Percentiles rank a stretch among this genome's conserved stretches.
Conservation (phyloP, 495 filamentous ascomycete genomes). For the Melanomma pulvis-pyrius region DNA sequence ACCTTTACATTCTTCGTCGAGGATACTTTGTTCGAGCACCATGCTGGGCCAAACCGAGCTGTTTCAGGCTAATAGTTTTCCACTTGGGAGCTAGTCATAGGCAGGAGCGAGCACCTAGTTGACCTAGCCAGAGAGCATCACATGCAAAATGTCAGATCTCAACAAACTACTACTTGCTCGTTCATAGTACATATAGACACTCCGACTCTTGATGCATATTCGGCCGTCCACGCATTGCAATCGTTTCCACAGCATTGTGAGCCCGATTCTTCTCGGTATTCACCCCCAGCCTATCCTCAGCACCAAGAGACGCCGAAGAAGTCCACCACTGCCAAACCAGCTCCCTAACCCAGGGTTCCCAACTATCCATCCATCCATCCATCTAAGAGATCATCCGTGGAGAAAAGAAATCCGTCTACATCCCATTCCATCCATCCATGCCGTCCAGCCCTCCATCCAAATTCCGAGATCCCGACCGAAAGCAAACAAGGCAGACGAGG, state of each 20-base stretch:
- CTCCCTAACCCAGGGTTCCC: neutral
- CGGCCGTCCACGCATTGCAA: neutral
- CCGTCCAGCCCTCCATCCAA: neutral
- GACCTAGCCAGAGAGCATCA: neutral
- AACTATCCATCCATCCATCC: neutral
- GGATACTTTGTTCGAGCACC: neutral
- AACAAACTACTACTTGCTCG: neutral
- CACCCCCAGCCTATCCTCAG: neutral
- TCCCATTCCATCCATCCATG: neutral
- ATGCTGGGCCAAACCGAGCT: neutral
- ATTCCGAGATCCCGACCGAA: neutral
- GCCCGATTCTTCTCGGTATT: too few relatives aligned
- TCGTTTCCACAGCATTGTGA: neutral
- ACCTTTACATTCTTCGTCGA: too few relatives aligned
- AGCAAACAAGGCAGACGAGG: slow-evolving; percentile 1
- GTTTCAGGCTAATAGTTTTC: neutral
- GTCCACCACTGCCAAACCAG: neutral
- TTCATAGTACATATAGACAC: neutral
- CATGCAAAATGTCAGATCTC: neutral
- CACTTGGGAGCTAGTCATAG: neutral
- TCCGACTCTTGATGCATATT: neutral
- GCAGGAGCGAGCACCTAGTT: neutral
- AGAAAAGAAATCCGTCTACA: neutral
- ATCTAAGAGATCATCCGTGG: neutral
- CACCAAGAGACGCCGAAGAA: neutral